phyloP scores from a whole-genome alignment of 305 asterid genomes.

The Ruellia speciosa region DNA sequence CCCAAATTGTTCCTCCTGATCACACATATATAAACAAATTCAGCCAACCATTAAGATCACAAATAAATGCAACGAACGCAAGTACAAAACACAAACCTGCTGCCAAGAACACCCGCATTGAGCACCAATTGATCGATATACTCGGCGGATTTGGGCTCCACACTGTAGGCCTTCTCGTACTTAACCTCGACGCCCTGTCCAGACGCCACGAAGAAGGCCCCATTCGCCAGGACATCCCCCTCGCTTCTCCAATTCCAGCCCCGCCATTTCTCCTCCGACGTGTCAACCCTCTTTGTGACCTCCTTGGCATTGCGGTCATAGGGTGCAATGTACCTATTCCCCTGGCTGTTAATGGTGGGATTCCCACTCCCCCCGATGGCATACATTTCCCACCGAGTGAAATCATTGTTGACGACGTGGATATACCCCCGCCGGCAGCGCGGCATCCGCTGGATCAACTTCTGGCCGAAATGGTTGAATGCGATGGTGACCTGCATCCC shows the following conservation, averaged over 20 bases:
- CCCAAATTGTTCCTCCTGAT: slow-evolving; percentile 58
- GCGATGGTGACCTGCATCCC: slow-evolving; percentile 99
- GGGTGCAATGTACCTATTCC: slow-evolving; percentile 82
- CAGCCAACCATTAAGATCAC: too few species aligned
- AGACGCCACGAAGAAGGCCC: slow-evolving; percentile 86
- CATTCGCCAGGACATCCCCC: slow-evolving; percentile 85
- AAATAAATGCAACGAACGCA: background rate
- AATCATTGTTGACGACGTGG: slow-evolving; percentile 86
- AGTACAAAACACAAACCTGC: slow-evolving; percentile 42
- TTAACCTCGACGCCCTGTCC: slow-evolving; percentile 76
- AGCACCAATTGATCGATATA: slow-evolving; percentile 65
- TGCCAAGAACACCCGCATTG: slow-evolving; percentile 78
- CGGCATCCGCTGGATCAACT: slow-evolving; percentile 87
- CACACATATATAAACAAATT: background rate
- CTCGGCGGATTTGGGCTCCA: slow-evolving; percentile 85
- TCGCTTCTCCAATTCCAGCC: slow-evolving; percentile 98
- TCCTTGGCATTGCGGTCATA: slow-evolving; percentile 73
- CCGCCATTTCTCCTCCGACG: slow-evolving; percentile 56
- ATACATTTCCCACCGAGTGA: slow-evolving; percentile 95
- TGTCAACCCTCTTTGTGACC: slow-evolving; percentile 81
- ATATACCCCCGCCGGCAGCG: slow-evolving; percentile 87
- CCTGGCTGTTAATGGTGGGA: slow-evolving; percentile 98
- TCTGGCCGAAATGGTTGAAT: slow-evolving; percentile 59
- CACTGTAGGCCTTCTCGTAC: slow-evolving; percentile 90
- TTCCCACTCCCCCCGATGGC: slow-evolving; percentile 96